These are phyloP conservation scores for Blastomyces percursus DNA, from an alignment of 2,329 filamentous ascomycete genomes.

Conservation along the genomic window DNA sequence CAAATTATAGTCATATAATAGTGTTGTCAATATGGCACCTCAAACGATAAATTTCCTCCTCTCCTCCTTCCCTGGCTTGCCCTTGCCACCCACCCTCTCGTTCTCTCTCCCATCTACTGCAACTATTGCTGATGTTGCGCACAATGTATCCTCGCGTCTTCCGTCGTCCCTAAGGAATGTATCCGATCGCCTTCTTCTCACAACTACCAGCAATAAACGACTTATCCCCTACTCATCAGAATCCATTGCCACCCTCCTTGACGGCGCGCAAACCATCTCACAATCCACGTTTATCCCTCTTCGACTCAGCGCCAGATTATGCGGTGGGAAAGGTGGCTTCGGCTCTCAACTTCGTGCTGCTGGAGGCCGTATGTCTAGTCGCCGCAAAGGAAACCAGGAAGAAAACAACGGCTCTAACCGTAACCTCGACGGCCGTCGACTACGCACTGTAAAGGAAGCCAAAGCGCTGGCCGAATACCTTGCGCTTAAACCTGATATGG, in stretches of 20 bases:
- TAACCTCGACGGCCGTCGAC: slow-evolving; percentile 79
- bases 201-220: slow-evolving; percentile 67
- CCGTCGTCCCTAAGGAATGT: slow-evolving; percentile 48
- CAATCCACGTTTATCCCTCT: slow-evolving; percentile 67
- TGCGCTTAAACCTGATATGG: slow-evolving; percentile 94
- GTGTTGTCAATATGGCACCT: slow-evolving; percentile 5
- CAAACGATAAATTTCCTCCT: slow-evolving; percentile 67
- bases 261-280: slow-evolving; percentile 24
- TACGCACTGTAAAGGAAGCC: slow-evolving; percentile 88
- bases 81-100: slow-evolving; percentile 69
- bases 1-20: not conserved
- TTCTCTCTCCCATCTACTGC: slow-evolving; percentile 59
- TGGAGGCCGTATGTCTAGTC: slow-evolving; percentile 95
- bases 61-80: slow-evolving; percentile 71
- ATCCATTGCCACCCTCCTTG: slow-evolving; percentile 52
- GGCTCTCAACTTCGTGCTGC: slow-evolving; percentile 93
- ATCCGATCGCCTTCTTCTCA: slow-evolving; percentile 56
- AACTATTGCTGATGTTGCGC: slow-evolving; percentile 56
- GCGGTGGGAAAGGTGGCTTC: slow-evolving; percentile 95
- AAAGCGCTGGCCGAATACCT: slow-evolving; percentile 93
- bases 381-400: slow-evolving; percentile 71
- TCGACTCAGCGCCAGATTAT: slow-evolving; percentile 65
- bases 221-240: slow-evolving; percentile 45
- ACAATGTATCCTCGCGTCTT: slow-evolving; percentile 46
- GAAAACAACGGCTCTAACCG: slow-evolving; percentile 84